A percentile compares a stretch with the other conserved stretches of the same genome.
Conservation (phyloP, 495 filamentous ascomycete species). For the Lepidopterella palustris region DNA sequence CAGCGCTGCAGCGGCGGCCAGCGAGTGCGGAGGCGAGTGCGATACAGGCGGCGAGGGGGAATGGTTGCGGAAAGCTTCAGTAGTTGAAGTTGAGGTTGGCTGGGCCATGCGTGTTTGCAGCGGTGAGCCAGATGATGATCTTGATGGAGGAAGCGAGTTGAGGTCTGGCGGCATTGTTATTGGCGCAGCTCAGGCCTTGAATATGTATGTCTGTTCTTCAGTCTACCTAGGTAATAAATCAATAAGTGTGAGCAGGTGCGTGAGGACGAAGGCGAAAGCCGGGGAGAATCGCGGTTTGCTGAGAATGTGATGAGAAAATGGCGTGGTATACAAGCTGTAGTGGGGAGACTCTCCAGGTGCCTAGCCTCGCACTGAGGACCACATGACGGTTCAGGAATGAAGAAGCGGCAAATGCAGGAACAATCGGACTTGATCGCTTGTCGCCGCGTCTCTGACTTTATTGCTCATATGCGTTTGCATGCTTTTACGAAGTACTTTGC, state of each 20-base stretch:
- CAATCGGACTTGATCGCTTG: too few relatives aligned
- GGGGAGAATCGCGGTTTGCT: neutral
- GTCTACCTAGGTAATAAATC: conserved; percentile 1
- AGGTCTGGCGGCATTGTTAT: conserved; percentile 64
- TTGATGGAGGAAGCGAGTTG: conserved; percentile 67
- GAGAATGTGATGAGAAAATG: neutral
- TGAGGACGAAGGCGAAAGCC: conserved; percentile 5
- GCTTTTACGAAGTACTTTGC: too few relatives aligned
- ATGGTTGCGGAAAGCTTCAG: conserved; percentile 1
- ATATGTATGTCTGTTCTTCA: neutral
- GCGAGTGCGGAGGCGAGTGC: conserved; percentile 54
- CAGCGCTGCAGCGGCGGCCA: conserved; percentile 61
- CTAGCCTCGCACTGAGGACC: neutral
- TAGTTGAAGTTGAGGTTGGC: conserved; percentile 37
- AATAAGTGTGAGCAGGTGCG: conserved; percentile 2
- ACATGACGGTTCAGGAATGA: neutral
- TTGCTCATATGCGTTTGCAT: too few relatives aligned
- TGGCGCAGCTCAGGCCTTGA: neutral
- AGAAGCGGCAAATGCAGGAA: neutral
- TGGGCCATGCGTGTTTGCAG: conserved; percentile 32
- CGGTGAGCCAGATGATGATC: conserved; percentile 41
- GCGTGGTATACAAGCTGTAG: neutral
- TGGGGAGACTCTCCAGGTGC: neutral
- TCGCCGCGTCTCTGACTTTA: too few relatives aligned
- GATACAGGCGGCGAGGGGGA: conserved; percentile 42